Conservation (phyloP, 345 rosid genomes). For the Clausena lansium region DNA sequence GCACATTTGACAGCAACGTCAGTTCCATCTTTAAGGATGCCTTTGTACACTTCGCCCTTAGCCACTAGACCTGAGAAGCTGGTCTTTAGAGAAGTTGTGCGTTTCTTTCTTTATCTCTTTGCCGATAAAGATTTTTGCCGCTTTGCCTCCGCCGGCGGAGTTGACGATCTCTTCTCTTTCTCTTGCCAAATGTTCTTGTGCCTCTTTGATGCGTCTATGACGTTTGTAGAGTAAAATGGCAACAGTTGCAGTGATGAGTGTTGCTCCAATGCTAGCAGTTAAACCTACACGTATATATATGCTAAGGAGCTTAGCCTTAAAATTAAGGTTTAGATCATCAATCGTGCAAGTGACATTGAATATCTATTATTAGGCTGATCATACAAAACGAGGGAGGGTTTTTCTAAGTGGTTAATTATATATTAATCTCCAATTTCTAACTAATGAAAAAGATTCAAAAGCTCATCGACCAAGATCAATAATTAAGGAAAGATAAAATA, state of each 20-base stretch:
- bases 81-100: conserved; percentile 38
- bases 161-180: conserved; percentile 41
- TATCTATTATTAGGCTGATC: not conserved
- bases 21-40: conserved; percentile 42
- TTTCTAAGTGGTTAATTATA: not conserved
- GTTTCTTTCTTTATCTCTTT: conserved; percentile 47
- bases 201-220: conserved; percentile 27
- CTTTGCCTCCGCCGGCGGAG: conserved; percentile 30
- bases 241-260: conserved; percentile 7
- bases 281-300: conserved; percentile 23
- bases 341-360: not conserved
- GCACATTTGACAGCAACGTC: conserved; percentile 53
- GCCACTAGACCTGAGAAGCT: conserved; percentile 46
- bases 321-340: too few relatives aligned
- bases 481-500: not conserved
- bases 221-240: conserved; percentile 29
- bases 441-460: not conserved
- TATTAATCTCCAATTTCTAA: not conserved
- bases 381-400: not conserved
- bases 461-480: not conserved
- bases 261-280: conserved; percentile 27
- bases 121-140: conserved; percentile 33
- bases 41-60: conserved; percentile 54
- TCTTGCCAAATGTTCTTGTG: conserved; percentile 27
- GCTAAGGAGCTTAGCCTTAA: not conserved